These are phyloP conservation scores for Tripidium arundinaceum DNA, from an alignment of 202 grass and related monocot genomes.

Conservation along the genomic window DNA sequence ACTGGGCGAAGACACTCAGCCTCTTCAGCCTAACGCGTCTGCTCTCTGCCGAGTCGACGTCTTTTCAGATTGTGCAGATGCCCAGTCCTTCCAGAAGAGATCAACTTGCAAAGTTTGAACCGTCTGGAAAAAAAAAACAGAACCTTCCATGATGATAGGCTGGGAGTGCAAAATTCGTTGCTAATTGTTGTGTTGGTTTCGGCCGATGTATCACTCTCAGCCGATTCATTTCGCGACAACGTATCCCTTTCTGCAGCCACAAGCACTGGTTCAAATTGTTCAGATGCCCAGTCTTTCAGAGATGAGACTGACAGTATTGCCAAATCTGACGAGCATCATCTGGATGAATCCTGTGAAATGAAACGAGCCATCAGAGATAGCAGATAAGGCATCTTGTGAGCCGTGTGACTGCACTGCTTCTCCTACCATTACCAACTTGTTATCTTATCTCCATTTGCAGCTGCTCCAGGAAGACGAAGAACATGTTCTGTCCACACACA, in stretches of 20 bases:
- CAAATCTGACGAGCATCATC: constrained; percentile 4
- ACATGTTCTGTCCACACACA: constrained; percentile 36
- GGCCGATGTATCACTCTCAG: constrained; percentile 10
- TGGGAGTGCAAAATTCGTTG: background rate
- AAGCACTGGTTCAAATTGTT: background rate
- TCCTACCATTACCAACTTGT: too few relatives aligned
- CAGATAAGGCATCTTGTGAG: background rate
- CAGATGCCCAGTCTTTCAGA: constrained; percentile 25
- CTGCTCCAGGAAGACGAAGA: background rate
- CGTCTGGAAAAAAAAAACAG: background rate
- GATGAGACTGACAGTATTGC: background rate
- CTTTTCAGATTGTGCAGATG: constrained; percentile 30
- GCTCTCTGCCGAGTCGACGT: background rate
- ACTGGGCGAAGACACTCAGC: background rate
- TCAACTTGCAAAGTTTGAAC: constrained; percentile 4
- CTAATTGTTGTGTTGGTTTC: constrained; percentile 25
- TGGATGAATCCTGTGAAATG: background rate
- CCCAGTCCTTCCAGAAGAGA: constrained; percentile 16
- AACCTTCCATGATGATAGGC: constrained; percentile 2
- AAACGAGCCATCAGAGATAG: constrained; percentile 7
- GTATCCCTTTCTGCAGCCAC: too few relatives aligned
- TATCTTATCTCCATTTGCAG: background rate
- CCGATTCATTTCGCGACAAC: background rate
- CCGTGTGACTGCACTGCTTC: background rate
- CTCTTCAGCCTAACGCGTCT: background rate